Evolutionary conservation across 108 stramenopile genomes (phyloP).

Genomic region (Cyclotella distinguenda): DNA sequence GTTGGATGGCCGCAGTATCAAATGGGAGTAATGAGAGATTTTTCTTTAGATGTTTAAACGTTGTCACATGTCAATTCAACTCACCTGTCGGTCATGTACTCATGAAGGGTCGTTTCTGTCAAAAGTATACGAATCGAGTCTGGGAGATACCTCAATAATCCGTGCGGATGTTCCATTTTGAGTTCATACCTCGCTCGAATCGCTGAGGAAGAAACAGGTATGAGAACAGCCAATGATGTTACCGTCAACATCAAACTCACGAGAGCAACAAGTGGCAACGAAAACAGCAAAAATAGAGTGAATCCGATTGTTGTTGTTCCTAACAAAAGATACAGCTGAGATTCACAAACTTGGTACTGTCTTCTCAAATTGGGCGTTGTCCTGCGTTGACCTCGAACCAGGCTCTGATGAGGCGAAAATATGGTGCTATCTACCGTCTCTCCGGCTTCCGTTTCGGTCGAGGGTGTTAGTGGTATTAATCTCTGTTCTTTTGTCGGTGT

Average conservation of each 20-base stretch:
- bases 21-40: no score
- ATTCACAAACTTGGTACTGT: constrained; percentile 36
- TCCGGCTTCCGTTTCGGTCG: constrained; percentile 35
- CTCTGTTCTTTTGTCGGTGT: constrained; percentile 11
- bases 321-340: constrained; percentile 30
- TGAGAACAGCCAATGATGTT: constrained; percentile 27
- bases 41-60: no score
- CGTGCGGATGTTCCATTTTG: constrained; percentile 38
- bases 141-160: constrained; percentile 51
- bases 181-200: constrained; percentile 29
- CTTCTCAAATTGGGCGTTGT: constrained; percentile 15
- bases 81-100: constrained; percentile 67
- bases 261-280: constrained; percentile 38
- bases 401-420: constrained; percentile 10
- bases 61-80: no score
- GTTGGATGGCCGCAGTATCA: no score
- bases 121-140: constrained; percentile 46
- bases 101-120: constrained; percentile 61
- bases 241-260: constrained; percentile 29
- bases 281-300: constrained; percentile 38
- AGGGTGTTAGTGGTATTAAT: constrained; percentile 20
- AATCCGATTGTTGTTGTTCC: constrained; percentile 24
- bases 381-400: constrained; percentile 15
- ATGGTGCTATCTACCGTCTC: constrained; percentile 39
- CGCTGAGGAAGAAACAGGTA: constrained; percentile 29